Evolutionary conservation across 2,329 filamentous ascomycete species (phyloP), one percentile per base, ranked within the genome.

Genomic region (Aureobasidium namibiae): DNA sequence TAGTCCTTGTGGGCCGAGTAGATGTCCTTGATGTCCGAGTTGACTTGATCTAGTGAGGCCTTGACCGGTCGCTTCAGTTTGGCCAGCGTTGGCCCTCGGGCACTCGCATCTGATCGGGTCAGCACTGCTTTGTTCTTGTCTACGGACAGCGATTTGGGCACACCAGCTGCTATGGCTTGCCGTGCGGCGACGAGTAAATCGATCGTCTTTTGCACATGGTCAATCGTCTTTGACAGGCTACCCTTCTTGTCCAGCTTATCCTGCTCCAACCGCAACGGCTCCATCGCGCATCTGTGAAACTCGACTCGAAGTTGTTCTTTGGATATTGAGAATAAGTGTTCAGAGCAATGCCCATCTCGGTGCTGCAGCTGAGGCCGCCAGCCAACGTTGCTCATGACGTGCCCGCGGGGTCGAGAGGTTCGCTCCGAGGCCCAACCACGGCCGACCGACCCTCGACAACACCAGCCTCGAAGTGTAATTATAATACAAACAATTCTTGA

Each of bases 41-140:
- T 92, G 39, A 95, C 84, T 36, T 83, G 80, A 39, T 95, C 90
- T 62, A 97, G 87, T 1, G 86, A 85, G 54, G 86, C 79, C 68
- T 92, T 94, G 60, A 96, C 80, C 0, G 92, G 89, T 63, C 88
- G 92, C 70, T 96, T 91, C 18, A 96, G 82, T 70, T 88, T 92
- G 31, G 89, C 88, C 66, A 97, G 82, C 26, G 86, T 87, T 61
- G 92, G 78, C 42, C 86, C 83, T 6, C 21, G n/a, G 10, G 45
- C 41, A 50, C 39, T 49, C 14, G 4, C 56, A 56, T 52, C 42
- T 52, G 26, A 10, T 2, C 26, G 21, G 26, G 11, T 52, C 48
- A 52, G 33, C 14, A 29, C 9, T 24, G 4, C 9, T 9, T 50
- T 10, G 2, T 4, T 34, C 6, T 23, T 4, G 18, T 9, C 11